Conservation (phyloP, 2,329 filamentous ascomycete genomes). For the Apiospora koreana region DNA sequence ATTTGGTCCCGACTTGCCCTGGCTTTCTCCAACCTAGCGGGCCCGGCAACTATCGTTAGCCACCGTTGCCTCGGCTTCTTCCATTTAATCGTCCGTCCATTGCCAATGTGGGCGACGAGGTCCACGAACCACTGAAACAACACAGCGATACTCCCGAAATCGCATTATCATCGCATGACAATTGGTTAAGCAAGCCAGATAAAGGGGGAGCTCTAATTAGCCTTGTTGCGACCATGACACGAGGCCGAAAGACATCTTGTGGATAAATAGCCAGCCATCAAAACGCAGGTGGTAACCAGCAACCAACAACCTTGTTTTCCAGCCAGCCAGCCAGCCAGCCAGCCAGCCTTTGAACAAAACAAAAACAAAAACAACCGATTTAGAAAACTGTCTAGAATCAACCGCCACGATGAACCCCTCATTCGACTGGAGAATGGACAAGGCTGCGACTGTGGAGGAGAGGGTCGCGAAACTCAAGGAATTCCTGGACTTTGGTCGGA, state of each 20-base stretch:
- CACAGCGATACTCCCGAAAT: not conserved
- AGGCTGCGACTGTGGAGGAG: not conserved
- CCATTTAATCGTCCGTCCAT: not conserved
- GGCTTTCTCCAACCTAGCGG: not conserved
- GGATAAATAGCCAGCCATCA: not conserved
- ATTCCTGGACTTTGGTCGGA: not conserved
- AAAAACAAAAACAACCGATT: too few species aligned
- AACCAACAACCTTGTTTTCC: too few species aligned
- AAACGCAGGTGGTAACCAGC: too few species aligned
- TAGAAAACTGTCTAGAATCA: too few species aligned
- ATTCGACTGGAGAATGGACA: not conserved
- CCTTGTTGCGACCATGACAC: not conserved
- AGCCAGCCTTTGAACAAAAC: too few species aligned
- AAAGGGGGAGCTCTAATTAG: not conserved
- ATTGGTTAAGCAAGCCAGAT: not conserved
- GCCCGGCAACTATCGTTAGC: not conserved
- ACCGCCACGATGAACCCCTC: too few species aligned
- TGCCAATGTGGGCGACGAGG: not conserved
- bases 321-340: too few species aligned
- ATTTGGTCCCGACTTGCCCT: not conserved
- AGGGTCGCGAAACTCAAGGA: not conserved
- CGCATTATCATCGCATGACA: not conserved
- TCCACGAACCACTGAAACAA: not conserved
- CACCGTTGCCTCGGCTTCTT: not conserved
- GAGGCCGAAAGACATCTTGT: not conserved